A percentile compares a stretch with the other conserved stretches of the same genome.
Conservation (phyloP, 345 rosid species). For the Aethionema arabicum region DNA sequence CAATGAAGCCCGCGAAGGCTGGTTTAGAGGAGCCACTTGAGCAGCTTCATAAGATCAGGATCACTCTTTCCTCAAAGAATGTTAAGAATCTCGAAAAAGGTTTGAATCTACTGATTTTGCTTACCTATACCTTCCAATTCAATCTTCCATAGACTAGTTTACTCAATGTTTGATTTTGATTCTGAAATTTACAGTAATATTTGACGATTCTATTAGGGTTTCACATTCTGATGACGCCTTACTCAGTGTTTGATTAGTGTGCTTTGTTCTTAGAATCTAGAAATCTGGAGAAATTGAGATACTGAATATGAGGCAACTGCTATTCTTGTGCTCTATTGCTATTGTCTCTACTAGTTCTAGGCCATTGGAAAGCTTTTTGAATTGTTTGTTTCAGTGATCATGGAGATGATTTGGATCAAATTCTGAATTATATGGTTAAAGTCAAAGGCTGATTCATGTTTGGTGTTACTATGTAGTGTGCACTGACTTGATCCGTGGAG, state of each 20-base stretch:
- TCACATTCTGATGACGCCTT: too few species aligned
- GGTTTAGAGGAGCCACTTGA: conserved; percentile 70
- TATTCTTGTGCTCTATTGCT: too few species aligned
- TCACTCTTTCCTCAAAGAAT: conserved; percentile 77
- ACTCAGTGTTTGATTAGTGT: too few species aligned
- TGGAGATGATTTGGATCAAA: background rate
- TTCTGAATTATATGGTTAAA: background rate
- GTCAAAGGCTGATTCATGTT: background rate
- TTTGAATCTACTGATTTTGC: conserved; percentile 4
- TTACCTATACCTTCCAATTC: background rate
- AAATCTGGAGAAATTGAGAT: too few species aligned
- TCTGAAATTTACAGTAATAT: too few species aligned
- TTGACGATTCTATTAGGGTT: too few species aligned
- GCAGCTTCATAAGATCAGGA: conserved; percentile 76
- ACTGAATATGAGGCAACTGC: too few species aligned
- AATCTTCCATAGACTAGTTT: too few species aligned
- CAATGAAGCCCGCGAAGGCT: conserved; percentile 53
- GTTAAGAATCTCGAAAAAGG: conserved; percentile 85
- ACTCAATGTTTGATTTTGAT: too few species aligned
- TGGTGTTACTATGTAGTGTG: conserved; percentile 32
- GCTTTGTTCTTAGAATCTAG: too few species aligned
- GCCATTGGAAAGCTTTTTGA: background rate
- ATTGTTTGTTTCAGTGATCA: background rate
- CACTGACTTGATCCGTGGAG: conserved; percentile 48
- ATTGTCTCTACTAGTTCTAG: too few species aligned